Evolutionary conservation across 306 rosid genomes (phyloP), one percentile per base, ranked within the genome.

Genomic region (Coriaria nepalensis): DNA sequence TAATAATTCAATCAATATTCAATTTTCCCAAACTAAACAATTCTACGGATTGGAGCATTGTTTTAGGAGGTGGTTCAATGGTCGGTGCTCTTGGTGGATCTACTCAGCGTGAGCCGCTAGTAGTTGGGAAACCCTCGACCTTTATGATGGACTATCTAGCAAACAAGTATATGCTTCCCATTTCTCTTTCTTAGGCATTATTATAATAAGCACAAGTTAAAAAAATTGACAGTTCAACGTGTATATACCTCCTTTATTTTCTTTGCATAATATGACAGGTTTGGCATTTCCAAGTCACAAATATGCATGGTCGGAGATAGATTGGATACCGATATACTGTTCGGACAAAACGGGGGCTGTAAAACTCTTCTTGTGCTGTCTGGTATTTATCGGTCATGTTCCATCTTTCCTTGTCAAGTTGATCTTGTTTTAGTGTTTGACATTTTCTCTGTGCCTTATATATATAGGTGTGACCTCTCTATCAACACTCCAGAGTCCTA

Each of bases 251-350:
- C 53, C 35, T 11, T 9, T 49, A 10, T 10, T 61, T n/a, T 37
- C 12, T 10, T 56, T 58, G 56, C 54, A 41, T 54, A 36, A 62
- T 39, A 72, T 60, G 49, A 50, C 79, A 81, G 94, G 61, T 90
- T 90, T 71, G 94, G 94, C 66, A 85, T 85, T 65, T 62, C 59
- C 33, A 90, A 90, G 76, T 79, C 95, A 50, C 87, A 90, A 51
- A 90, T 90, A 61, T 90, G 98, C 56, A 85, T 90, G 95, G 98
- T 85, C 60, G 94, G 94, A 53, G 95, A 90, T 84, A 85, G 95
- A 69, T 71, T 90, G 64, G 95, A 90, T 65, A 90, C 98, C 2
- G 95, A 85, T 60, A 81, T 85, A 59, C 73, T 90, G 65, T 90
- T 90, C 57, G 98, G 98, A 50, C 98, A 90, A 62, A 90, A 90